Conservation (phyloP, 2,329 filamentous ascomycete genomes). For the Neonectria ditissima region DNA sequence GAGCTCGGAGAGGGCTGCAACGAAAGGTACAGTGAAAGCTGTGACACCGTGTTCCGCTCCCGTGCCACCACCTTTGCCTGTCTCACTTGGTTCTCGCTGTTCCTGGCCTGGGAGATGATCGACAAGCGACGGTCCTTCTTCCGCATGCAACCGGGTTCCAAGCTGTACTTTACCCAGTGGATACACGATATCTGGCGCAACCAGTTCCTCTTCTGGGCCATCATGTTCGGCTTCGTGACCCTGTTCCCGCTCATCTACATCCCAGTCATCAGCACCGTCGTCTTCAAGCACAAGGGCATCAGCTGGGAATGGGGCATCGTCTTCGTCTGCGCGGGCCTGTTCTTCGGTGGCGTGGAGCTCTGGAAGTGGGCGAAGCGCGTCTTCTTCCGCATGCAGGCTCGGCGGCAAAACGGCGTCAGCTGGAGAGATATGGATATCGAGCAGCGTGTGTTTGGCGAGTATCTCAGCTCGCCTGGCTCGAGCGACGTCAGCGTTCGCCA, state of each 20-base stretch:
- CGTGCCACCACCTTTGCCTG: slow-evolving; percentile 80
- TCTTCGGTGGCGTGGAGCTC: slow-evolving; percentile 68
- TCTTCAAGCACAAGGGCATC: slow-evolving; percentile 72
- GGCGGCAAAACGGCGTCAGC: slow-evolving; percentile 39
- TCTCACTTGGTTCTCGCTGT: slow-evolving; percentile 81
- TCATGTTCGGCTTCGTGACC: slow-evolving; percentile 61
- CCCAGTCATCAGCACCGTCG: slow-evolving; percentile 67
- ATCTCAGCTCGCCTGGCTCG: slow-evolving; percentile 45
- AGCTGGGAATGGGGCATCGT: slow-evolving; percentile 74
- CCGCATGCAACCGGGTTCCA: slow-evolving; percentile 74
- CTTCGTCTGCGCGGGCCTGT: slow-evolving; percentile 64
- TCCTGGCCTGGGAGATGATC: slow-evolving; percentile 84
- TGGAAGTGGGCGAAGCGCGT: slow-evolving; percentile 71
- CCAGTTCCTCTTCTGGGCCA: slow-evolving; percentile 76
- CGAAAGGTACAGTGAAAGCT: slow-evolving; percentile 63
- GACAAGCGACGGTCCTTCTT: slow-evolving; percentile 80
- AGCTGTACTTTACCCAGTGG: slow-evolving; percentile 74
- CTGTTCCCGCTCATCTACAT: slow-evolving; percentile 69
- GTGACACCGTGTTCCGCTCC: slow-evolving; percentile 75
- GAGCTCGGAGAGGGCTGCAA: slow-evolving; percentile 72
- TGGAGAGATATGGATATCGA: slow-evolving; percentile 56
- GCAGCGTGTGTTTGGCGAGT: slow-evolving; percentile 55
- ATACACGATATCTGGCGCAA: slow-evolving; percentile 77
- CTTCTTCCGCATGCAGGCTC: slow-evolving; percentile 48
- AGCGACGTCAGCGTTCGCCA: slow-evolving; percentile 46